These are phyloP conservation scores for Xanthoceras sorbifolium DNA, from an alignment of 345 rosid species.

Conservation along the genomic window DNA sequence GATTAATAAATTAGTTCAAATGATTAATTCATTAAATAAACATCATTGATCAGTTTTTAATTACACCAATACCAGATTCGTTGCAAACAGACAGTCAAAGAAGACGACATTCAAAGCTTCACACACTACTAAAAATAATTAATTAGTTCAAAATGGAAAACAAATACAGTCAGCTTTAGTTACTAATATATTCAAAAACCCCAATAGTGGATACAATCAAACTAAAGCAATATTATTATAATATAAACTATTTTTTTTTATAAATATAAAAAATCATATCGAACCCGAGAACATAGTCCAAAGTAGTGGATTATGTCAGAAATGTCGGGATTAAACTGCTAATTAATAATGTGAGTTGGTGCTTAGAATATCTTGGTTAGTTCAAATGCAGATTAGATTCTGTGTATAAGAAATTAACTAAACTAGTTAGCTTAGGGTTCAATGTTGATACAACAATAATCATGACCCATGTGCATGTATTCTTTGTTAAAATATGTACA, in stretches of 20 bases:
- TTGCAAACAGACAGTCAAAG: constrained; percentile 27
- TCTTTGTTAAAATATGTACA: neutral
- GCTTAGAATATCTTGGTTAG: constrained; percentile 11
- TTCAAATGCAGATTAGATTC: constrained; percentile 30
- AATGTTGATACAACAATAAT: constrained; percentile 13
- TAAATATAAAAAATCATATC: neutral
- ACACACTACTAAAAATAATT: neutral
- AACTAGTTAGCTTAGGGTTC: neutral
- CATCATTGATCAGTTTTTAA: neutral
- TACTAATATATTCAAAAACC: neutral
- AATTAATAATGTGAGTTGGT: constrained; percentile 10
- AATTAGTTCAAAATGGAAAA: constrained; percentile 1
- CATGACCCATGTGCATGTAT: constrained; percentile 17
- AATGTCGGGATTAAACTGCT: neutral
- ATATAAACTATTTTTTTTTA: neutral
- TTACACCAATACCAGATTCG: constrained; percentile 16
- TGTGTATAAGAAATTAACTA: constrained; percentile 11
- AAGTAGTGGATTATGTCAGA: constrained; percentile 26
- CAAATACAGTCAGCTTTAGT: no score
- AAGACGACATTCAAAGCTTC: constrained; percentile 3
- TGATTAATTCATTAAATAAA: neutral
- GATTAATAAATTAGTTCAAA: neutral
- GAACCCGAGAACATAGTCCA: neutral
- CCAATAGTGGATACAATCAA: neutral
- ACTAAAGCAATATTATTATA: neutral